Conservation (phyloP, 202 grass and related monocot genomes). For the Zizania palustris region DNA sequence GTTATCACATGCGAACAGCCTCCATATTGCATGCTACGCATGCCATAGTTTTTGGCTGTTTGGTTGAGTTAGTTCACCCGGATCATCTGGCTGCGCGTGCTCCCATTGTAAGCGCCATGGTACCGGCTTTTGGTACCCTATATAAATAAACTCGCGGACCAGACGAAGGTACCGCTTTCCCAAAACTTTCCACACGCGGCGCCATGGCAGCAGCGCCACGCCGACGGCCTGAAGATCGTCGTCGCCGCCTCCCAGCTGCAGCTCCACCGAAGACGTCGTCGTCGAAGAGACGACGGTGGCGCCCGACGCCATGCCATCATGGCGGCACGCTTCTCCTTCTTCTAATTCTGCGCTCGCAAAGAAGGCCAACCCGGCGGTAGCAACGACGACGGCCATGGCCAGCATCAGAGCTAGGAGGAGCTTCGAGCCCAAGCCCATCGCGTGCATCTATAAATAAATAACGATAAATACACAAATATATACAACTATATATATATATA, state of each 20-base stretch:
- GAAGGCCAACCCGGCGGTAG: not conserved
- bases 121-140: too few species aligned
- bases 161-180: too few species aligned
- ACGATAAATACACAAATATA: not conserved
- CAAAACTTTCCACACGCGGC: too few species aligned
- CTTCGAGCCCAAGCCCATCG: constrained; percentile 32
- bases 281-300: not conserved
- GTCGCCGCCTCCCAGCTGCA: not conserved
- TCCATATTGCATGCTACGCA: too few species aligned
- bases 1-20: too few species aligned
- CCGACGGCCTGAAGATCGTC: not conserved
- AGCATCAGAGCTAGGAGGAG: not conserved
- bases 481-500: not conserved
- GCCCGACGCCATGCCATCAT: not conserved
- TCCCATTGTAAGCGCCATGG: too few species aligned
- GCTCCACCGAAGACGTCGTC: not conserved
- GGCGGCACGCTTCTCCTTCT: not conserved
- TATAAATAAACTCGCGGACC: too few species aligned
- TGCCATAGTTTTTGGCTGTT: too few species aligned
- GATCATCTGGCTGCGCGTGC: too few species aligned
- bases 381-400: constrained; percentile 3
- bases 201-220: not conserved
- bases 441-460: not conserved
- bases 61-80: too few species aligned
- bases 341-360: not conserved